Conservation (phyloP, 2,329 filamentous ascomycete species). For the Orbilia javanica region DNA sequence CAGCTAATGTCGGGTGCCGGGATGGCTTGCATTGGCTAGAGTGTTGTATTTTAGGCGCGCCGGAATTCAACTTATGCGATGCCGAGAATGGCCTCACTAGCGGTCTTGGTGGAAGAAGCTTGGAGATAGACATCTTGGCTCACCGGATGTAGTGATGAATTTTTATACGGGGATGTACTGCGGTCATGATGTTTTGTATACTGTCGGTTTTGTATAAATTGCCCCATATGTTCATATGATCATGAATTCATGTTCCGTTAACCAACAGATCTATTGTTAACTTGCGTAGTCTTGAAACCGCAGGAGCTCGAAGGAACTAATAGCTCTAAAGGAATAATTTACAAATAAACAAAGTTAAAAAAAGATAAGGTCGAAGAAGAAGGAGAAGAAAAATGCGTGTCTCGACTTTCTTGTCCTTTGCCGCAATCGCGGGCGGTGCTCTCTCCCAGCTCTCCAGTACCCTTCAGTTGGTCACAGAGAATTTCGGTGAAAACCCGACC, state of each 20-base stretch:
- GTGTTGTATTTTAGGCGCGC: conserved; percentile 50
- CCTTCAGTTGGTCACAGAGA: conserved; percentile 35
- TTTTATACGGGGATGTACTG: conserved; percentile 1
- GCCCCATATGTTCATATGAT: too few relatives aligned
- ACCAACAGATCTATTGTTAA: not conserved
- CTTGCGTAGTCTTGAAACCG: too few relatives aligned
- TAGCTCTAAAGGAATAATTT: too few relatives aligned
- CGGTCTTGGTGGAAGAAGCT: conserved; percentile 14
- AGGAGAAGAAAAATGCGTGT: conserved; percentile 28
- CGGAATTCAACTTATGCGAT: conserved; percentile 36
- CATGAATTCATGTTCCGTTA: not conserved
- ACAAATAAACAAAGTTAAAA: too few relatives aligned
- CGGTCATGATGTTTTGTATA: not conserved
- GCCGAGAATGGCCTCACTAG: conserved; percentile 51
- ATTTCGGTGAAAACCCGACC: conserved; percentile 46
- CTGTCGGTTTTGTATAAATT: not conserved
- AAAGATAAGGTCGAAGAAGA: too few relatives aligned
- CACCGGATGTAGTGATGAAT: not conserved
- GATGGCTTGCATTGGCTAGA: conserved; percentile 12
- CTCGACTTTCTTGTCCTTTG: conserved; percentile 28
- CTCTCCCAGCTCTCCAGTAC: conserved; percentile 42
- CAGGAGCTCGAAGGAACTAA: too few relatives aligned
- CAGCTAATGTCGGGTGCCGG: conserved; percentile 2
- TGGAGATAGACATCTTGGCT: conserved; percentile 21
- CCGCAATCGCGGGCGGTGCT: conserved; percentile 23